Evolutionary conservation across 1,139 yeast genomes (phyloP), one percentile per base, ranked within the genome.

Genomic region (Kluyveromyces sp.): DNA sequence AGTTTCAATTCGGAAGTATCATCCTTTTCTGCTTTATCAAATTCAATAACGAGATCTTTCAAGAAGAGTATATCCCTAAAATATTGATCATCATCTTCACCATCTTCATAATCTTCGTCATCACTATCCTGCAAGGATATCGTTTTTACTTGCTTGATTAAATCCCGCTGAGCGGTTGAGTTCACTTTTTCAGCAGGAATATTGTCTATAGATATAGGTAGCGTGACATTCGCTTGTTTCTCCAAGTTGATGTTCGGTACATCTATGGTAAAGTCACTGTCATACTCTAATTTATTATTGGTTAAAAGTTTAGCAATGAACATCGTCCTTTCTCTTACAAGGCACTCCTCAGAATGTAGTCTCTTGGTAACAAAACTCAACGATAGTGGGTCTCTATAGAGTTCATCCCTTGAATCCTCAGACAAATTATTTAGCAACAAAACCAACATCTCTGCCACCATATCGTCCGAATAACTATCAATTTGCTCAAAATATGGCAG

Each of bases 291-390:
- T 39, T 57, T 61, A 21, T 61, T 61, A 34, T 58, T 52, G 0
- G 70, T 59, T 2, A 68, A 48, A 2, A 50, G 46, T 45, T 67
- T 70, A 3, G 72, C 72, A 15, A 71, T 52, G 48, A 56, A 61
- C 67, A 71, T 67, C 0, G 71, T 69, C 4, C 68, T 51, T 43
- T 64, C 67, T 44, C 73, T 57, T 3, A 63, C 43, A 2, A 39
- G 36, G 2, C 37, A 28, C 38, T 61, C 59, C 37, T 61, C 58
- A 31, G 61, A 54, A 4, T 55, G 51, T 6, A 70, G 50, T 29
- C 72, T 55, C 8, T 58, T 50, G 0, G 72, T 68, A 5, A 69
- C 63, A 1, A 65, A 59, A 45, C 62, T 52, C 28, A 69, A 46
- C 46, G 68, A 68, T 1, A 42, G 25, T 15, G 56, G 42, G 25